Evolutionary conservation across 208 protist species (phyloP).

Genomic region (Crithidia sp.): DNA sequence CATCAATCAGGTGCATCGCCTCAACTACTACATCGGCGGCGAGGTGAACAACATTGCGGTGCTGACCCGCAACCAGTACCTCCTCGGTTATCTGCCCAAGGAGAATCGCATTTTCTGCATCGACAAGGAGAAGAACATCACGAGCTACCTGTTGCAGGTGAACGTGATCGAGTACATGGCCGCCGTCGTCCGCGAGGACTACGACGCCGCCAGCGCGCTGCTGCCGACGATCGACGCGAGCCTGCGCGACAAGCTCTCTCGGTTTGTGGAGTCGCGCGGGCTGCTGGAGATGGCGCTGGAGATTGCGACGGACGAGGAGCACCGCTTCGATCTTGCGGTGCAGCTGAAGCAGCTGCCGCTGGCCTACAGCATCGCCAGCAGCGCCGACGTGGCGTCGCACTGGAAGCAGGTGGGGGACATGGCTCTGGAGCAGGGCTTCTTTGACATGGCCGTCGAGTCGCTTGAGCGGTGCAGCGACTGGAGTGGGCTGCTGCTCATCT

Average conservation of each 20-base stretch:
- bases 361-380: constrained; percentile 80
- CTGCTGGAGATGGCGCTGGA: constrained; percentile 92
- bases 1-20: constrained; percentile 90
- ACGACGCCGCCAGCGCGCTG: constrained; percentile 82
- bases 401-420: constrained; percentile 97
- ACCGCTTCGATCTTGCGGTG: constrained; percentile 95
- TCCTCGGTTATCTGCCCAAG: constrained; percentile 96
- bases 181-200: constrained; percentile 95
- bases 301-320: constrained; percentile 95
- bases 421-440: constrained; percentile 73
- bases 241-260: constrained; percentile 90
- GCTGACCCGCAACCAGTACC: constrained; percentile 89
- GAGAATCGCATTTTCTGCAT: constrained; percentile 96
- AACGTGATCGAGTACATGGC: constrained; percentile 98
- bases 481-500: constrained; percentile 84
- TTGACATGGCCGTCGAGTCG: constrained; percentile 86
- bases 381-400: constrained; percentile 68
- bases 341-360: constrained; percentile 82
- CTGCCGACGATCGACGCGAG: constrained; percentile 86
- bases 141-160: constrained; percentile 92
- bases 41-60: constrained; percentile 94
- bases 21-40: constrained; percentile 98
- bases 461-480: constrained; percentile 64
- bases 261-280: constrained; percentile 95
- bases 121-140: constrained; percentile 94